A percentile compares a stretch with the other conserved stretches of the same genome.
Conservation (phyloP, 163 green algal genomes). For the Coccomyxa subellipsoidea region DNA sequence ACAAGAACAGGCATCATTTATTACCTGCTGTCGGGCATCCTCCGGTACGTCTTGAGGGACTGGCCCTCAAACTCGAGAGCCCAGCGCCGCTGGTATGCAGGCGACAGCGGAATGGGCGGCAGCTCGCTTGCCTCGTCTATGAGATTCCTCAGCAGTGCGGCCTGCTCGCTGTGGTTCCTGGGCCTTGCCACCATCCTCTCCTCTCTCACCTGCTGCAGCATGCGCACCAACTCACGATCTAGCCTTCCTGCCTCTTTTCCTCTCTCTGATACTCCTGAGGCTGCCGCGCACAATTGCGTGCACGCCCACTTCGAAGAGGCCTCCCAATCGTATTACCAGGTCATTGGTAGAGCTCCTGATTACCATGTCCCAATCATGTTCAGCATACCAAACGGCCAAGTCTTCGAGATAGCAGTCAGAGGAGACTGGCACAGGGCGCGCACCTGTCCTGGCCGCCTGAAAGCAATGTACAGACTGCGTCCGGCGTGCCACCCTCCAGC, state of each 20-base stretch:
- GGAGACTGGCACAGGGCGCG: too few relatives aligned
- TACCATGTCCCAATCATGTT: too few relatives aligned
- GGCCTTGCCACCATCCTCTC: background rate
- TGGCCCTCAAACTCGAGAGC: background rate
- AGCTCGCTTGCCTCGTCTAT: background rate
- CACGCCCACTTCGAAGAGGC: too few relatives aligned
- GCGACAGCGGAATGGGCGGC: background rate
- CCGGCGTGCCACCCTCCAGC: background rate
- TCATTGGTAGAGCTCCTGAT: too few relatives aligned
- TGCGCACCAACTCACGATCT: too few relatives aligned
- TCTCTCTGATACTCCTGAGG: too few relatives aligned
- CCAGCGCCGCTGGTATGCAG: background rate
- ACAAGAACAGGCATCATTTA: too few relatives aligned
- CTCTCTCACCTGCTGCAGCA: background rate
- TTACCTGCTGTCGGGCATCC: background rate
- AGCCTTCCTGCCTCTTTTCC: too few relatives aligned
- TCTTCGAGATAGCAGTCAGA: too few relatives aligned
- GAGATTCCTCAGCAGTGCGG: background rate
- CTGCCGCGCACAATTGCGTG: too few relatives aligned
- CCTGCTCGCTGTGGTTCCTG: constrained; percentile 6
- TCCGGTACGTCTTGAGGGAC: background rate
- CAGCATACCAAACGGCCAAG: too few relatives aligned
- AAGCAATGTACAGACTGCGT: background rate
- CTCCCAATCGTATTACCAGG: too few relatives aligned
- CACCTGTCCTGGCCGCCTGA: background rate